Evolutionary conservation across 1,139 yeast genomes (phyloP), one percentile per base, ranked within the genome.

Genomic region (Zygoascus sp.): DNA sequence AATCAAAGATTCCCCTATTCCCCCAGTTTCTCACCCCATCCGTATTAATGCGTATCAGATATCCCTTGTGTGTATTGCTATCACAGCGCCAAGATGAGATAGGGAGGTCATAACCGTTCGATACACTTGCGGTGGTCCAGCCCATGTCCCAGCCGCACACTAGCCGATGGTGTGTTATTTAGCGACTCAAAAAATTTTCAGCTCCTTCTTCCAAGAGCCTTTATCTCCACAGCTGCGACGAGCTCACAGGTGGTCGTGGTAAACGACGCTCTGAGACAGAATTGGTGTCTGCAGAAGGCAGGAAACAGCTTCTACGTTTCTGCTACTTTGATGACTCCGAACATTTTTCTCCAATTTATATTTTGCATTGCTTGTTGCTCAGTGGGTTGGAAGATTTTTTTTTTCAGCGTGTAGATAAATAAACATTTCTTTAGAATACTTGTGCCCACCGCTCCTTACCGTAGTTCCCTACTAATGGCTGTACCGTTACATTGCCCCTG

Each of bases 251-350:
- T 46, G 48, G 40, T 38, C 5, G 47, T 44, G 56, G 55, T 53
- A 53, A 53, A 53, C 56, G 55, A 47, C 30, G 46, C 54, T 53
- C 55, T 46, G 38, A 53, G 38, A 52, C 17, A 41, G 41, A 51
- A 35, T 15, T 32, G 36, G 42, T 22, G 35, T 42, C 46, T 30
- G 49, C 49, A 46, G 49, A 46, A 43, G 41, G 36, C 35, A 28
- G 17, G 20, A 27, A 13, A 23, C 21, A 21, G 5, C 8, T 20
- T 3, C 22, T 23, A 39, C 32, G n/a, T 19, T 39, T 27, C 17
- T 28, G 25, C 42, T 27, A 30, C 19, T 39, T 39, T 39, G 42
- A 39, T 39, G 42, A 28, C 34, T 21, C 21, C 34, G 11, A 3
- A 39, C 42, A 39, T 32, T 9, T 27, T 27, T 8, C 13, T n/a